These are phyloP conservation scores for Anastatica hierochuntica DNA, from an alignment of 345 rosid species.

Conservation along the genomic window DNA sequence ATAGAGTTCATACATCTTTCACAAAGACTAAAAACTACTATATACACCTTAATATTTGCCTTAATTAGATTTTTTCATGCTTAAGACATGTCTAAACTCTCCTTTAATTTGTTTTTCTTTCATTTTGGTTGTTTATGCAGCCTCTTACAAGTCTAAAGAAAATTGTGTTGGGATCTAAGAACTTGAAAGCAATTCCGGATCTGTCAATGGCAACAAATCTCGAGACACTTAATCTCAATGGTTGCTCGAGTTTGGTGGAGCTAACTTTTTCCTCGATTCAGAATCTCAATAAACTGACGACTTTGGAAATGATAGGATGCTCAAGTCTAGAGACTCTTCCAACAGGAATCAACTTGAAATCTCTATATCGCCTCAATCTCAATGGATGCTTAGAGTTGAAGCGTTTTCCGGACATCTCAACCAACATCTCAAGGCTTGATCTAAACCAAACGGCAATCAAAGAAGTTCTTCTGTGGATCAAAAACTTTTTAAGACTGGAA, in stretches of 20 bases:
- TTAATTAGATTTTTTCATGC: too few species aligned
- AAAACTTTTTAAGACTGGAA: background rate
- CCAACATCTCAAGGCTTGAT: background rate
- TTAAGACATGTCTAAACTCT: background rate
- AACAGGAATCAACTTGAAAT: background rate
- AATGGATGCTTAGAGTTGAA: slow-evolving; percentile 11
- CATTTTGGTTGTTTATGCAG: background rate
- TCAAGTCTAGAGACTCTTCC: slow-evolving; percentile 11
- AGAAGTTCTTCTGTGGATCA: slow-evolving; percentile 11
- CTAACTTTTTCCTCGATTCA: background rate
- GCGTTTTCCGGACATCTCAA: slow-evolving; percentile 18
- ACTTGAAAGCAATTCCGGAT: slow-evolving; percentile 8
- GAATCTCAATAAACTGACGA: slow-evolving; percentile 8
- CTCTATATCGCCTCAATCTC: slow-evolving; percentile 5
- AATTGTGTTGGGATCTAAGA: background rate
- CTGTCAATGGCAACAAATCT: slow-evolving; percentile 11
- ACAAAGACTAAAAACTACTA: too few species aligned
- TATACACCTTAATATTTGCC: too few species aligned
- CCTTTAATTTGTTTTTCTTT: background rate
- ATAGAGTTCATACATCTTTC: too few species aligned
- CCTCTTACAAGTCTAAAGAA: background rate
- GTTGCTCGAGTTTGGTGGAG: slow-evolving; percentile 13
- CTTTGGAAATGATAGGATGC: background rate
- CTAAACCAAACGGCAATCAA: slow-evolving; percentile 5
- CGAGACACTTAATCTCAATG: background rate